Base-by-base conservation (phyloP, 352 stramenopile genomes). In the Phytophthora uliginosa region DNA sequence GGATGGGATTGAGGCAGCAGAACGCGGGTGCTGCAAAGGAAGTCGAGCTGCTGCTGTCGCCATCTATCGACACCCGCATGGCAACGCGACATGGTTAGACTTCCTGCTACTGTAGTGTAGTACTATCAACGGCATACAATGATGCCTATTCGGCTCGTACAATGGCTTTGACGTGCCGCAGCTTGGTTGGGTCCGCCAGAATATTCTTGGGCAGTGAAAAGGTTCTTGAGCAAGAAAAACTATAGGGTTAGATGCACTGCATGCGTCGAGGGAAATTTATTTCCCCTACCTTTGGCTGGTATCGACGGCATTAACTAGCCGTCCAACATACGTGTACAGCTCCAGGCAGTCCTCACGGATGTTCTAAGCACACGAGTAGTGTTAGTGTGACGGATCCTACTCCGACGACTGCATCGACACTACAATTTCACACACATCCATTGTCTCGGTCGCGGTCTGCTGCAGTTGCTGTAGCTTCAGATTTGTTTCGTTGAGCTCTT, bases 161-260 rank as follows among this genome's bases (percentile, higher is more conserved):
- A 56, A 96, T 75, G 0, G 85, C 81, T 76, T 95, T 95, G 28
- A 95, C 51, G 24, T 91, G 77, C 10, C 86, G 86, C 8, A 95
- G 64, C 50, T 94, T 95, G 24, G 69, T 79, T 15, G 76, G 66
- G 40, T 96, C 88, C 0, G 88, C 84, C 15, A 96, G 68, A n/a
- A 96, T 83, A 73, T 94, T 93, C 63, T 91, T 94, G 34, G 86
- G 87, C 36, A 76, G n/a, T 26, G 59, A 53, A 60, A 69, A 56
- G 15, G 54, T 66, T 64, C 75, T 77, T 40, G 18, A 54, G 18
- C n/a, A 56, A 56, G 47, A 57, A 50, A 2, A 50, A 2, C 26
- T 33, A 3, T 34, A 53, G 31, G 38, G n/a, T 74, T 55, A 68
- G 17, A 12, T 38, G 22, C 20, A 13, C 36, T 59, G 33, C n/a